These are phyloP conservation scores for Pythium apleroticum DNA, from an alignment of 352 stramenopile genomes.

Conservation along the genomic window DNA sequence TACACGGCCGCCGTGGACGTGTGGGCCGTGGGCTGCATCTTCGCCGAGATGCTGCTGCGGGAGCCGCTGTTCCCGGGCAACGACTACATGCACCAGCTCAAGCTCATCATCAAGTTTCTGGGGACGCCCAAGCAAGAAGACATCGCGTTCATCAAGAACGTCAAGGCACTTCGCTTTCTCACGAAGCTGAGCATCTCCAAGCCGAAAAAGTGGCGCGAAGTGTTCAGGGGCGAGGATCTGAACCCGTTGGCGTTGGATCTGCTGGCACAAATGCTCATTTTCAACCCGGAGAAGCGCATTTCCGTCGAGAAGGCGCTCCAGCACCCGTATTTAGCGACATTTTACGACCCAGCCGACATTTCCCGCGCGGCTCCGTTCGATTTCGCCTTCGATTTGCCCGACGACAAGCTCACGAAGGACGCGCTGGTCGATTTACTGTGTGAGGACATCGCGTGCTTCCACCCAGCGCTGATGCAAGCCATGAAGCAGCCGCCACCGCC, in stretches of 20 bases:
- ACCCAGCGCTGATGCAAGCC: slow-evolving; percentile 34
- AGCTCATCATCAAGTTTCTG: slow-evolving; percentile 96
- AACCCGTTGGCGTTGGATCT: slow-evolving; percentile 85
- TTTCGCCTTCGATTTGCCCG: slow-evolving; percentile 80
- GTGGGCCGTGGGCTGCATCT: slow-evolving; percentile 98
- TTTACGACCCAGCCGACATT: slow-evolving; percentile 89
- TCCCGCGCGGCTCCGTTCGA: slow-evolving; percentile 65
- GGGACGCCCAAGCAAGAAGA: slow-evolving; percentile 92
- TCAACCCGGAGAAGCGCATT: slow-evolving; percentile 90
- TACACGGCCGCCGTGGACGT: slow-evolving; percentile 89
- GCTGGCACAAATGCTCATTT: slow-evolving; percentile 90
- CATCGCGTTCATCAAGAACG: slow-evolving; percentile 78
- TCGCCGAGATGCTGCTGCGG: slow-evolving; percentile 96
- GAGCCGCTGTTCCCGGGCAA: slow-evolving; percentile 97
- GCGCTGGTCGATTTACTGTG: slow-evolving; percentile 79
- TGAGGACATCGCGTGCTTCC: slow-evolving; percentile 79
- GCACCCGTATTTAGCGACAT: slow-evolving; percentile 86
- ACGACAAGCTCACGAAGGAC: slow-evolving; percentile 78
- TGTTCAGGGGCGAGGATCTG: slow-evolving; percentile 44
- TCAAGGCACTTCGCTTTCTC: slow-evolving; percentile 96
- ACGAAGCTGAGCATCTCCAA: slow-evolving; percentile 92
- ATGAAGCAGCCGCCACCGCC: slow-evolving; percentile 13
- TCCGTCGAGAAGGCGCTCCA: slow-evolving; percentile 88
- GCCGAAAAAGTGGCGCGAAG: slow-evolving; percentile 64
- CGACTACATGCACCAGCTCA: slow-evolving; percentile 94